Conservation (phyloP, 2,329 filamentous ascomycete genomes). For the Cadophora sp. region DNA sequence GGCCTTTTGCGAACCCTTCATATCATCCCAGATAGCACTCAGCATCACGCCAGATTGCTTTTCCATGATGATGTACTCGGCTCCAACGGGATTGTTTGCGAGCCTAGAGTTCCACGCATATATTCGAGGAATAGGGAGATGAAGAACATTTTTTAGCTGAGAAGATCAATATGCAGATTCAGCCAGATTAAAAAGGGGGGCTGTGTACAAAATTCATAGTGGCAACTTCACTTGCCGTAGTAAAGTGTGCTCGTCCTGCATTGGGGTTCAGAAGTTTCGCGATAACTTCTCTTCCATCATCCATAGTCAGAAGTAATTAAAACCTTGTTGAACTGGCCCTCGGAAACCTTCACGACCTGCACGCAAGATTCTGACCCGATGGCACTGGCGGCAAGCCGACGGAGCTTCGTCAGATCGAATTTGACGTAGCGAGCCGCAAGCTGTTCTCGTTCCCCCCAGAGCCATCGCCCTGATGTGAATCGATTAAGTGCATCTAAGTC, state of each 20-base stretch:
- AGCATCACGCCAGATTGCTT: constrained; percentile 45
- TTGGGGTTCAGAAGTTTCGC: constrained; percentile 28
- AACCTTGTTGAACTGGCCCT: constrained; percentile 38
- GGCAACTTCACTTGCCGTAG: constrained; percentile 31
- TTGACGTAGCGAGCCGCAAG: constrained; percentile 2
- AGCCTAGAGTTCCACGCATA: constrained; percentile 50
- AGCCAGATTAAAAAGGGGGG: constrained; percentile 21
- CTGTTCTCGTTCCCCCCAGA: constrained; percentile 7
- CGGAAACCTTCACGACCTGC: constrained; percentile 28
- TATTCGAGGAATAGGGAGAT: constrained; percentile 51
- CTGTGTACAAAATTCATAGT: constrained; percentile 29
- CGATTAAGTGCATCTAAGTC: neutral
- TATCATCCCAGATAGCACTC: constrained; percentile 34
- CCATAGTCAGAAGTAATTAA: constrained; percentile 28
- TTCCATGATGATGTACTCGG: constrained; percentile 51
- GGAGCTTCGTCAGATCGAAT: constrained; percentile 47
- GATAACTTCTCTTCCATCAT: constrained; percentile 23
- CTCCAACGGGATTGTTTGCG: constrained; percentile 42
- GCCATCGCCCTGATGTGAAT: constrained; percentile 6
- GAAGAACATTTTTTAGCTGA: constrained; percentile 36
- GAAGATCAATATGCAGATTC: neutral
- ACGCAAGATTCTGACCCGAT: constrained; percentile 35
- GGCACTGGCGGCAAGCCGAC: constrained; percentile 41
- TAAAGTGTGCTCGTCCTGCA: constrained; percentile 23
- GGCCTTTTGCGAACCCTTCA: constrained; percentile 40